These are phyloP conservation scores for Trichomonas tenax DNA, from an alignment of 208 protist species.

Conservation along the genomic window DNA sequence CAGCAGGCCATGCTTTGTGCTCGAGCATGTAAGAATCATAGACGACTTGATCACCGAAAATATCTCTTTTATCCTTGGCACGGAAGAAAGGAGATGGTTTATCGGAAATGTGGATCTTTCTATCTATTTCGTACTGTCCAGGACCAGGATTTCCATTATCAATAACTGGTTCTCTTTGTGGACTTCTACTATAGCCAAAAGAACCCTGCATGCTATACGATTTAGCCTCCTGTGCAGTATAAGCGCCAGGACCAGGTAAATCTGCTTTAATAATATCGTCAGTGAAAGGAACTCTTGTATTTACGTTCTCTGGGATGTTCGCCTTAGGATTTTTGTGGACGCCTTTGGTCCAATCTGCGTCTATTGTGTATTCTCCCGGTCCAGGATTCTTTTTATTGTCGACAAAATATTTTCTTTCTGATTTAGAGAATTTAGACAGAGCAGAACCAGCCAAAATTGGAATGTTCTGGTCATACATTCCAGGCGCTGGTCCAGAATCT, in stretches of 20 bases:
- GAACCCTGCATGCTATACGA: neutral
- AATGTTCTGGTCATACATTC: neutral
- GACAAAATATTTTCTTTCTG: neutral
- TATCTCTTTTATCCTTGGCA: neutral
- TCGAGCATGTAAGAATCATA: neutral
- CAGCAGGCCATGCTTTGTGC: neutral
- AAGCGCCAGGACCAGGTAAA: neutral
- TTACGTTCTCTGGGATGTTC: neutral
- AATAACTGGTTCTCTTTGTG: neutral
- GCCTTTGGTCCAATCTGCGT: neutral
- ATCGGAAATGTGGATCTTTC: neutral
- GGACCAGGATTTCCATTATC: neutral
- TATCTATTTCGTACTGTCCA: neutral
- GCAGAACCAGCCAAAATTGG: neutral
- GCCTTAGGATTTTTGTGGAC: neutral
- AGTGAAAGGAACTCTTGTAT: no score
- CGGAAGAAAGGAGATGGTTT: neutral
- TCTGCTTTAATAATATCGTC: no score
- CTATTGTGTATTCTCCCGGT: neutral
- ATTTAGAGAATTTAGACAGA: neutral
- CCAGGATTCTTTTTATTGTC: neutral
- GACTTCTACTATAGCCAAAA: neutral
- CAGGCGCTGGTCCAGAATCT: neutral
- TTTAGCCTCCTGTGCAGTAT: neutral
- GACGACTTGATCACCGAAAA: neutral